Evolutionary conservation across 148 eudicot species (phyloP).

Genomic region (Chenopodium formosanum): DNA sequence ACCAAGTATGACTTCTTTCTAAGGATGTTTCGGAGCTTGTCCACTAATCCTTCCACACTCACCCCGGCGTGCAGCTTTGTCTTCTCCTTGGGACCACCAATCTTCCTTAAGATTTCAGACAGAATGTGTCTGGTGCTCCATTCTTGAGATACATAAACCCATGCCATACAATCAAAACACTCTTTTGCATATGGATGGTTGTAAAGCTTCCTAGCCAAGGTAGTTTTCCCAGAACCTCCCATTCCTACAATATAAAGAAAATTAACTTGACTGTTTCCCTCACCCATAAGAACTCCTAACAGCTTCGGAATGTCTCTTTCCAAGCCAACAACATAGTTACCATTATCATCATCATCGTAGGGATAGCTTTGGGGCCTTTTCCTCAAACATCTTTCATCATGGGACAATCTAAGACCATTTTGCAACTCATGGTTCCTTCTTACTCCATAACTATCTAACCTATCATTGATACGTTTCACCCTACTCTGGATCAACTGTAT

Average conservation of each 20-base stretch:
- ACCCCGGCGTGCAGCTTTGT: neutral
- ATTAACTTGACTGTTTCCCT: constrained; percentile 7
- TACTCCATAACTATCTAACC: constrained; percentile 4
- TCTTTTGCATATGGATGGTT: constrained; percentile 19
- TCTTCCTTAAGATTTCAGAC: constrained; percentile 24
- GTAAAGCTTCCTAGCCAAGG: constrained; percentile 33
- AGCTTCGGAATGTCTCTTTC: constrained; percentile 10
- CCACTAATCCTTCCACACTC: constrained; percentile 22
- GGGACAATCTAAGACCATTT: neutral
- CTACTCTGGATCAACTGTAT: neutral
- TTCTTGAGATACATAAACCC: constrained; percentile 33
- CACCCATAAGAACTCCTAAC: constrained; percentile 16
- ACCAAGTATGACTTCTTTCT: constrained; percentile 19
- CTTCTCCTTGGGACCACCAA: constrained; percentile 6
- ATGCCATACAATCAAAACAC: constrained; percentile 25
- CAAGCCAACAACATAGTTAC: constrained; percentile 19
- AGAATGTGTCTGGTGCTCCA: constrained; percentile 24
- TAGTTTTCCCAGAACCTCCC: constrained; percentile 41
- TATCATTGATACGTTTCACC: neutral
- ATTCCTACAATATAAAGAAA: constrained; percentile 21
- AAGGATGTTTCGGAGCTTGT: constrained; percentile 14
- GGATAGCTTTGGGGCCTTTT: constrained; percentile 11
- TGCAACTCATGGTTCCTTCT: constrained; percentile 12
- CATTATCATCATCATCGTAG: constrained; percentile 11
- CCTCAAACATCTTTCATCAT: too few species aligned